Conservation (phyloP, 352 stramenopile genomes). For the Pythium graminicola region DNA sequence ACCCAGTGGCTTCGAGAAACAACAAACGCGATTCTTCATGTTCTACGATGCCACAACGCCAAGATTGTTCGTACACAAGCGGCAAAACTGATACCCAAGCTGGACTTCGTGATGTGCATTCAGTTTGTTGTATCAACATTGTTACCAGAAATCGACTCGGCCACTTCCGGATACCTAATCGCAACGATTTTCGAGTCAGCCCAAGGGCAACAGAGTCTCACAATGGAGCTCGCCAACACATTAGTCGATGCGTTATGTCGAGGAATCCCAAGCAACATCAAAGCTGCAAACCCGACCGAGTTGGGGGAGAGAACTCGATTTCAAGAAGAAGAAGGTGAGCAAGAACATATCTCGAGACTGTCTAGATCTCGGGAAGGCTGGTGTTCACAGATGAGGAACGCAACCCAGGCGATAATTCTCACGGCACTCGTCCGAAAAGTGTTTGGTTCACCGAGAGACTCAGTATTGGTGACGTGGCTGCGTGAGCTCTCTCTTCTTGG, state of each 20-base stretch:
- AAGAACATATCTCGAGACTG: not conserved
- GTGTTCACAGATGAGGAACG: not conserved
- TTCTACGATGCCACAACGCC: not conserved
- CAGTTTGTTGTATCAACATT: constrained; percentile 2
- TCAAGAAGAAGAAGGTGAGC: not conserved
- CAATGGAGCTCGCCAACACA: not conserved
- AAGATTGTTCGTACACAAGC: constrained; percentile 1
- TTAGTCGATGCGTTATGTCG: constrained; percentile 8
- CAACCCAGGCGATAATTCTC: not conserved
- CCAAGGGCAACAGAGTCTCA: not conserved
- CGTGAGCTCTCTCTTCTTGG: constrained; percentile 17
- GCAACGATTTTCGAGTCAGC: constrained; percentile 7
- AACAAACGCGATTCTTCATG: not conserved
- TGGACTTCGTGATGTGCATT: constrained; percentile 10
- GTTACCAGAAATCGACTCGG: not conserved
- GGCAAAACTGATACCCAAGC: constrained; percentile 2
- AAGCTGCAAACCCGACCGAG: not conserved
- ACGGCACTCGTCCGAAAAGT: constrained; percentile 3
- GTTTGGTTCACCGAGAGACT: constrained; percentile 17
- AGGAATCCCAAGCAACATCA: not conserved
- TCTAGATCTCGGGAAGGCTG: constrained; percentile 9
- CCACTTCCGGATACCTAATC: constrained; percentile 2
- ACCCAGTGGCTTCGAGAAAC: constrained; percentile 9
- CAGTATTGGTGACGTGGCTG: constrained; percentile 18
- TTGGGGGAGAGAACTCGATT: not conserved